phyloP scores from a whole-genome alignment of 75 land plant genomes.

The Selaginella moellendorffii region DNA sequence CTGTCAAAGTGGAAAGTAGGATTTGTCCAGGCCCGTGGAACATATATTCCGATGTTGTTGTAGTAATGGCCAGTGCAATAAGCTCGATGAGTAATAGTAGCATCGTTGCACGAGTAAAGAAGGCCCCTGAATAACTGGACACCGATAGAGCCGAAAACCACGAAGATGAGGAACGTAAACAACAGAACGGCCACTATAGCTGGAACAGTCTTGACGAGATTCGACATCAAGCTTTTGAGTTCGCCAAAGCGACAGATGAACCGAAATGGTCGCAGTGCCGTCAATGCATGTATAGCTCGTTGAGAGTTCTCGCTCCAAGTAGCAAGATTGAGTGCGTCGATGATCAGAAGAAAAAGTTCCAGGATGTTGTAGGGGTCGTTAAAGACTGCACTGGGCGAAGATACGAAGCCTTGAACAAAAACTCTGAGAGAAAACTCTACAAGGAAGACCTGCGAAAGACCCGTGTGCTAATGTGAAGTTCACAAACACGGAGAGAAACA shows the following conservation, averaged over 20 bases:
- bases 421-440: too few species aligned
- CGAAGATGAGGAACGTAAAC: conserved; percentile 23
- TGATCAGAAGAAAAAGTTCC: conserved; percentile 19
- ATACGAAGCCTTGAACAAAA: conserved; percentile 20
- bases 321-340: conserved; percentile 14
- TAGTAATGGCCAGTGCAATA: conserved; percentile 22
- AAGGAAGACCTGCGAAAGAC: too few species aligned
- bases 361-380: conserved; percentile 23
- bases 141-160: conserved; percentile 23
- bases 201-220: conserved; percentile 22
- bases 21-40: conserved; percentile 20
- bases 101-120: conserved; percentile 16
- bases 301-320: neutral
- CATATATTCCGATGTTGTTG: conserved; percentile 11
- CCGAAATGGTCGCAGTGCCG: conserved; percentile 18
- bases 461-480: too few species aligned
- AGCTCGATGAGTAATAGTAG: conserved; percentile 2
- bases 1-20: conserved; percentile 21
- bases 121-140: conserved; percentile 17
- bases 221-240: conserved; percentile 13
- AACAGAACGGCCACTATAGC: conserved; percentile 18
- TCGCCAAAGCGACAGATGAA: conserved; percentile 24
- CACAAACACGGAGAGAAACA: too few species aligned
- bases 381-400: conserved; percentile 26
- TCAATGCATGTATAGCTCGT: conserved; percentile 10